Percentiles rank a stretch among this genome's conserved stretches.
These are phyloP conservation scores for Astrocystis sublimbata DNA, from an alignment of 495 filamentous ascomycete genomes.

Conservation along the genomic window DNA sequence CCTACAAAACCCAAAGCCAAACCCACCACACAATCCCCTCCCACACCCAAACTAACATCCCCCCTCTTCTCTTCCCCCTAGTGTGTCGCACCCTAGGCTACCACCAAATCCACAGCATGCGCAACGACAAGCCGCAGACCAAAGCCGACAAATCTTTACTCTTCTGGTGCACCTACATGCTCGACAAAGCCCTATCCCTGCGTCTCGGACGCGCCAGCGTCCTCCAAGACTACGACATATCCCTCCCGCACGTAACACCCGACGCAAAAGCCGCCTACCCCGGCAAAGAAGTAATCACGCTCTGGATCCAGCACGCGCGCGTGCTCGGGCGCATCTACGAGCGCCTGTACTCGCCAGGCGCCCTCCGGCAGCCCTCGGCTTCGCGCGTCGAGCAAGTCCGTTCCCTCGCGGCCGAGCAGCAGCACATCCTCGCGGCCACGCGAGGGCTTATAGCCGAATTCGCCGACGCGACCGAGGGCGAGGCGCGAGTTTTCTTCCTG, in stretches of 20 bases:
- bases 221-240: constrained; percentile 67
- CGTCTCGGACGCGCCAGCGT: constrained; percentile 62
- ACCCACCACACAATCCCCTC: background rate
- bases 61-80: background rate
- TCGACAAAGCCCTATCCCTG: constrained; percentile 63
- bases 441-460: constrained; percentile 27
- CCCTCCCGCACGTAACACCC: constrained; percentile 46
- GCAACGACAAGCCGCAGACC: constrained; percentile 41
- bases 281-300: constrained; percentile 39
- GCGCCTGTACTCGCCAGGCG: constrained; percentile 61
- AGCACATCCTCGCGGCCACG: constrained; percentile 27
- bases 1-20: background rate
- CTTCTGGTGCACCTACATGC: constrained; percentile 66
- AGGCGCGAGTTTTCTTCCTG: constrained; percentile 44
- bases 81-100: constrained; percentile 66
- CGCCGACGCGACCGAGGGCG: constrained; percentile 20
- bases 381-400: constrained; percentile 45
- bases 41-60: background rate
- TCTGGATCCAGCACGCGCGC: constrained; percentile 56
- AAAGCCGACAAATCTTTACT: constrained; percentile 44
- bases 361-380: constrained; percentile 49
- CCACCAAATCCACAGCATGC: constrained; percentile 57
- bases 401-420: constrained; percentile 27
- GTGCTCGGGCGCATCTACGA: constrained; percentile 62
- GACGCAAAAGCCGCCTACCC: constrained; percentile 33